Base-by-base conservation (phyloP, 352 stramenopile species). In the Pythium diclinum region DNA sequence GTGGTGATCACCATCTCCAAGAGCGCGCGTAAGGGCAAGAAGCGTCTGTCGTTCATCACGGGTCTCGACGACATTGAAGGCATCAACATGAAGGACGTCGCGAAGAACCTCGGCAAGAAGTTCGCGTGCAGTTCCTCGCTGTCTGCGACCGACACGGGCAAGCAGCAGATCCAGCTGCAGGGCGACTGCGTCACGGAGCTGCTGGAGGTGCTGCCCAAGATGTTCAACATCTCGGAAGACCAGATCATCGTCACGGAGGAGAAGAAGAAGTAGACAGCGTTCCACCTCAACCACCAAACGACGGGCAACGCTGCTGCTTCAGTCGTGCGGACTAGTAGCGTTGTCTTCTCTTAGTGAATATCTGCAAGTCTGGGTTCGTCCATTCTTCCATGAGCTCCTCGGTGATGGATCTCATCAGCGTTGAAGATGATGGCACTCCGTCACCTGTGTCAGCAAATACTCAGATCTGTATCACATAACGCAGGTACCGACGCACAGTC, bases 61-160 rank as follows among this genome's bases (percentile, higher is more conserved):
- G 86, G 86, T 0, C 79, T 94, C 23, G 86, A 94, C 48, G 84
- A 91, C 49, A 90, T 92, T 62, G 79, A 87, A 52, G 80, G 76
- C 13, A 76, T 91, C 59, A 90, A 92, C 69, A 89, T 92, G 63
- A 94, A 94, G 77, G 86, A 94, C 36, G 79, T 79, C 23, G 74
- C 77, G 54, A 92, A 94, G 73, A 87, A 65, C 51, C 73, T 94
- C 30, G 86, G 86, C 69, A 91, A 92, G 74, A 78, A 79, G 36
- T 94, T 94, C 65, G 84, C 86, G 25, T 93, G 86, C 71, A 90
- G 80, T 65, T 88, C 84, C 42, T 91, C 83, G 54, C 67, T 94
- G 44, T 90, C 79, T 52, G 90, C 90, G 66, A 88, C 77, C 8
- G 81, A 92, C 65, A 68, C 77, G 16, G 83, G 84, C 44, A 82